Conservation (phyloP, 768 basidiomycete genomes). For the Cystofilobasidium bisporidii region DNA sequence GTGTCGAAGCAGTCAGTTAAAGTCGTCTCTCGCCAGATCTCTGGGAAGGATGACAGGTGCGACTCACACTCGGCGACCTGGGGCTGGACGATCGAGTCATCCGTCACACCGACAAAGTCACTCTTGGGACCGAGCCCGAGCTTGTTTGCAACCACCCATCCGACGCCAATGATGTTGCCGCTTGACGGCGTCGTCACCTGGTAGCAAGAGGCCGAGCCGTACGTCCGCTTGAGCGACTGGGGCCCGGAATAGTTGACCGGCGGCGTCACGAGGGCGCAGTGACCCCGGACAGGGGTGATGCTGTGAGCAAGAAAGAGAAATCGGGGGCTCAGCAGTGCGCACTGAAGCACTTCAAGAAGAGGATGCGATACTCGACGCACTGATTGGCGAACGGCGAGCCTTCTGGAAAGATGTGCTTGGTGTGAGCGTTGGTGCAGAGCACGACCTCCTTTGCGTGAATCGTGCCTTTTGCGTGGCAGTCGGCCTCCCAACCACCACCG, state of each 20-base stretch:
- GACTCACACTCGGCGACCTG: slow-evolving; percentile 18
- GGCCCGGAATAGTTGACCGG: slow-evolving; percentile 12
- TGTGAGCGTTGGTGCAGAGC: slow-evolving; percentile 26
- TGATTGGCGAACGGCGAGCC: slow-evolving; percentile 6
- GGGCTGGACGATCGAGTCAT: slow-evolving; percentile 12
- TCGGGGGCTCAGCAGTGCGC: no score
- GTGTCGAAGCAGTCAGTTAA: background rate
- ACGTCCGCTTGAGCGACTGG: background rate
- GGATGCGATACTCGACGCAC: background rate
- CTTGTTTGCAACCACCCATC: slow-evolving; percentile 15
- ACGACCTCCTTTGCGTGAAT: slow-evolving; percentile 4
- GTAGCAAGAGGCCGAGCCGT: slow-evolving; percentile 22
- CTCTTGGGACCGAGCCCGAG: slow-evolving; percentile 7
- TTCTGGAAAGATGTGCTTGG: slow-evolving; percentile 15
- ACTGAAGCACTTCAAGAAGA: no score
- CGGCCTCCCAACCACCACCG: slow-evolving; percentile 11
- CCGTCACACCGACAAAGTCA: slow-evolving; percentile 10
- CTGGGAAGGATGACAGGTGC: background rate
- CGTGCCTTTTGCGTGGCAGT: background rate
- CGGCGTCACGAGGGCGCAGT: slow-evolving; percentile 20
- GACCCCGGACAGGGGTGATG: slow-evolving; percentile 27
- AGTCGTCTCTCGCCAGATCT: no score
- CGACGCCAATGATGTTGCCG: slow-evolving; percentile 10
- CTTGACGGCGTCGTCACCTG: slow-evolving; percentile 3
- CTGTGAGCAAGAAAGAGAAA: background rate